These are phyloP conservation scores for Arctostaphylos glauca DNA, from an alignment of 148 eudicot genomes.

Conservation along the genomic window DNA sequence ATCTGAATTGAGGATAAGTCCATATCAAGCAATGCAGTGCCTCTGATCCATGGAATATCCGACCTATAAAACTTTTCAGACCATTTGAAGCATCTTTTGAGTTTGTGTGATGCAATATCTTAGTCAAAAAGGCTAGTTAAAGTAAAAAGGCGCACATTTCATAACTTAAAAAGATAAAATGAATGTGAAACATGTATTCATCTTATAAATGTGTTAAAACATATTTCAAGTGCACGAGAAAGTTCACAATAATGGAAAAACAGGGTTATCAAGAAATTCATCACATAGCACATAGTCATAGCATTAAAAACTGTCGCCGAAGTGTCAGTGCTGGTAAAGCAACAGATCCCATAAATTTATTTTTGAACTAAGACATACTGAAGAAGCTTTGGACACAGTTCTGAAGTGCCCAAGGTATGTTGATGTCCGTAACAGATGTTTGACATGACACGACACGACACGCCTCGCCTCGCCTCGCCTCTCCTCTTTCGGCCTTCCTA, in stretches of 20 bases:
- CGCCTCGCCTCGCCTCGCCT: too few species aligned
- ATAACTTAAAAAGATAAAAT: neutral
- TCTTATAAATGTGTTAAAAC: neutral
- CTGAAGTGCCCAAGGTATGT: neutral
- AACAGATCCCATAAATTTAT: neutral
- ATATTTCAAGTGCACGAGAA: neutral
- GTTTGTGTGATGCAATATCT: neutral
- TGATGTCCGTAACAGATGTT: neutral
- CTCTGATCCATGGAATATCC: neutral
- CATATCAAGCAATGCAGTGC: neutral
- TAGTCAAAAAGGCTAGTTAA: neutral
- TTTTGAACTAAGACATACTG: neutral
- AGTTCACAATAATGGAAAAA: neutral
- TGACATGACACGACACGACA: neutral
- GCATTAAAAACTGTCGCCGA: neutral
- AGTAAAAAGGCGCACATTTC: neutral
- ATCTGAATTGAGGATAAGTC: conserved; percentile 2
- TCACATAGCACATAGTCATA: neutral
- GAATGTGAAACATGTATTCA: neutral
- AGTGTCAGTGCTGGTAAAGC: neutral
- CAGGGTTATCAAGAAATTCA: neutral
- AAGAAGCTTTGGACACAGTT: neutral
- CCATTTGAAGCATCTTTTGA: neutral
- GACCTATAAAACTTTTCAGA: neutral
- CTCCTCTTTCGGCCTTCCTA: neutral